phyloP scores from a whole-genome alignment of 805 yeast genomes.

The Candida orba region DNA sequence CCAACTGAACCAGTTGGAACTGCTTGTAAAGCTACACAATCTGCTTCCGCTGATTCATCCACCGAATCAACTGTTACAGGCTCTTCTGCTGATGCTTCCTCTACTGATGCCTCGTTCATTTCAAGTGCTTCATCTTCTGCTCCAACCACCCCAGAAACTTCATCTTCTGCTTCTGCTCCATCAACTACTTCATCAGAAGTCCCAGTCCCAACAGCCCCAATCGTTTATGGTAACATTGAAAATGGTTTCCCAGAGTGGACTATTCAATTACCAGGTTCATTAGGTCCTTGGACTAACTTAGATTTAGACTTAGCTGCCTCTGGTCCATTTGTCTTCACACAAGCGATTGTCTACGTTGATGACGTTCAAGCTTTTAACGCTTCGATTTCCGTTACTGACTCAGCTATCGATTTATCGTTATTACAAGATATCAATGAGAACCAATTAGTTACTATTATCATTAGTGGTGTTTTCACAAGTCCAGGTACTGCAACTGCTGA shows the following conservation, averaged over 20 bases:
- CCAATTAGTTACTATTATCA: not conserved
- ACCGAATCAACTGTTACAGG: not conserved
- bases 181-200: not conserved
- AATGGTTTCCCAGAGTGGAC: constrained; percentile 12
- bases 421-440: not conserved
- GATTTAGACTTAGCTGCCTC: constrained; percentile 3
- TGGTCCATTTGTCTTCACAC: constrained; percentile 10
- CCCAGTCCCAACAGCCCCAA: not conserved
- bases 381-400: not conserved
- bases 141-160: not conserved
- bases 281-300: constrained; percentile 15
- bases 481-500: not conserved
- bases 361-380: constrained; percentile 5
- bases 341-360: constrained; percentile 7
- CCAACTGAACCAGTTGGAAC: not conserved
- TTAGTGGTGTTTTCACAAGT: constrained; percentile 3
- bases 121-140: not conserved
- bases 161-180: not conserved
- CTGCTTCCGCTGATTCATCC: not conserved
- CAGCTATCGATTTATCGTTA: constrained; percentile 3
- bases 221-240: constrained; percentile 4
- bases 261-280: not conserved
- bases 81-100: not conserved
- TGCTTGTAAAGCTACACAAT: too few relatives aligned
- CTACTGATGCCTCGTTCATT: not conserved